Conservation (phyloP, 1,284 basidiomycete genomes). For the Chalciporus sp. region DNA sequence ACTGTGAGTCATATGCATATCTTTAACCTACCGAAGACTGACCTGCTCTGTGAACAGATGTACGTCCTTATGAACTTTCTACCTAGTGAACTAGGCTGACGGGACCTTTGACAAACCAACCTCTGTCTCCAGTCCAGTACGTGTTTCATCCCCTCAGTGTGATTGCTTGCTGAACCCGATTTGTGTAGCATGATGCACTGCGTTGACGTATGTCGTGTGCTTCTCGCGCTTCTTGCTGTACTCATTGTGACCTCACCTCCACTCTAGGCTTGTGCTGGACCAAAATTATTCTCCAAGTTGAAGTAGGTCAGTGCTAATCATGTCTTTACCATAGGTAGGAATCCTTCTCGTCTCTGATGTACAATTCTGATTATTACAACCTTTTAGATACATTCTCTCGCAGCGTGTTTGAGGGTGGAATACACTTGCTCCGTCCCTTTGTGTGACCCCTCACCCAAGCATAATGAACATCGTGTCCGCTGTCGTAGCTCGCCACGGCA, state of each 20-base stretch:
- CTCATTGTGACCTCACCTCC: conserved; percentile 6
- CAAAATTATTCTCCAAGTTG: conserved; percentile 78
- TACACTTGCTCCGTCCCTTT: conserved; percentile 1
- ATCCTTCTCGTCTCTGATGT: neutral
- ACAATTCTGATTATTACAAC: conserved; percentile 1
- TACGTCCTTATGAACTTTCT: conserved; percentile 39
- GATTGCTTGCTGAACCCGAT: conserved; percentile 11
- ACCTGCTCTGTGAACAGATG: conserved; percentile 41
- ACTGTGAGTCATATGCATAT: conserved; percentile 53
- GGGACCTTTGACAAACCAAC: conserved; percentile 5
- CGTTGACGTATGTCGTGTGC: conserved; percentile 64
- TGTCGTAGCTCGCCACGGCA: neutral
- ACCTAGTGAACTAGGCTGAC: conserved; percentile 13
- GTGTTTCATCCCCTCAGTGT: conserved; percentile 30
- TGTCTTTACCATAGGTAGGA: conserved; percentile 23
- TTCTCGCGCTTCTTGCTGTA: neutral
- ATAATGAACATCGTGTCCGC: neutral
- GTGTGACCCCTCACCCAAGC: neutral
- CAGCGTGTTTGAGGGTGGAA: conserved; percentile 8
- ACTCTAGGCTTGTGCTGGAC: conserved; percentile 66
- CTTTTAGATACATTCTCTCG: conserved; percentile 21
- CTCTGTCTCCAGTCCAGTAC: conserved; percentile 59
- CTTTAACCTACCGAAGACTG: conserved; percentile 9
- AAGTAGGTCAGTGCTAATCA: conserved; percentile 37
- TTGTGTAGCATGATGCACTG: conserved; percentile 83